Evolutionary conservation across 2,329 filamentous ascomycete species (phyloP), one percentile per base, ranked within the genome.

Genomic region (Podosphaera aphanis): DNA sequence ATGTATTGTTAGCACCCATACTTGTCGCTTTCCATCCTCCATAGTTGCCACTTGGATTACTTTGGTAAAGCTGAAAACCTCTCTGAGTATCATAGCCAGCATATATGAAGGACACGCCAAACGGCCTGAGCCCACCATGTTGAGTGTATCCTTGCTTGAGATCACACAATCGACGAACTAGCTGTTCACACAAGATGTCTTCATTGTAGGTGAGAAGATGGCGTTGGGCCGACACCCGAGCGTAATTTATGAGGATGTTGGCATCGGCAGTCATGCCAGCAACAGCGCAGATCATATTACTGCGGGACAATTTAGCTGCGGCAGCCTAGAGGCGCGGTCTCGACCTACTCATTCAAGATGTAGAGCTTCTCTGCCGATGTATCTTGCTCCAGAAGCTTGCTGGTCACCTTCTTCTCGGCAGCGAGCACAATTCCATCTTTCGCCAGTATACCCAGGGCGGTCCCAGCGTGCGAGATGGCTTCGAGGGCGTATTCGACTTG

Each of bases 191-290:
- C 49, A 90, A 90, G 53, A 98, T 98, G 62, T 98, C 90, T 79
- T 94, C 86, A 70, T 95, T 93, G 73, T 98, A 98, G 58, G 88
- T 98, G 55, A 93, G 77, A 62, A 98, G 88, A 67, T 98, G 95
- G 61, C 81, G 77, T 68, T 98, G 90, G 57, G 90, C 90, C 58
- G 83, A 82, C 74, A 93, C 84, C 57, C 90, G 85, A 62, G 90
- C 92, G 66, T 92, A 94, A 72, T 98, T 98, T 77, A 98, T 98
- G 63, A 98, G 84, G 64, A 98, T 98, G 70, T 98, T 98, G 64
- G 90, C 90, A 62, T 98, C 90, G 60, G 90, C 90, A 40, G 86
- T 98, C 88, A 98, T 95, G 61, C 90, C 90, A 57, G 90, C 90
- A 49, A 98, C 90, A 50, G 90, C 90, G 65, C 86, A 94, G 66